Evolutionary conservation across 495 filamentous ascomycete species (phyloP).

Genomic region (Talaromyces thailandensis): DNA sequence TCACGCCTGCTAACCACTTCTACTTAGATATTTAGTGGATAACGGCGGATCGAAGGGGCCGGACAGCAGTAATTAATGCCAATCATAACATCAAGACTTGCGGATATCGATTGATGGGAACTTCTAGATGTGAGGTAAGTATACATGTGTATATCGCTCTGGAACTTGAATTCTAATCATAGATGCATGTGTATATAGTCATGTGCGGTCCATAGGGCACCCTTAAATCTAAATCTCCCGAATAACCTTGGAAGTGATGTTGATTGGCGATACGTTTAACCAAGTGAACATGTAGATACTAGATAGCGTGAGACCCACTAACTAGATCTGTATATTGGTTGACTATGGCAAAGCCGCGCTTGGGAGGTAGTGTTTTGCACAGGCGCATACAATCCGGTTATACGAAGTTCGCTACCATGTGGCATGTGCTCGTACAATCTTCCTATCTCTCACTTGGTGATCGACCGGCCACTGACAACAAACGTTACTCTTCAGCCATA

Average conservation of each 20-base stretch:
- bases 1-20: too few relatives aligned
- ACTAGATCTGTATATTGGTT: not conserved
- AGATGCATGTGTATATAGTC: too few relatives aligned
- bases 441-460: not conserved
- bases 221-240: not conserved
- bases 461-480: not conserved
- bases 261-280: not conserved
- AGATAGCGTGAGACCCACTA: not conserved
- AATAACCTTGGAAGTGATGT: not conserved
- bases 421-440: not conserved
- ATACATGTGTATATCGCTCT: not conserved
- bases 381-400: not conserved
- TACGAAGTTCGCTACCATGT: not conserved
- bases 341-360: not conserved
- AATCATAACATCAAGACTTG: not conserved
- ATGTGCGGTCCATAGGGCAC: not conserved
- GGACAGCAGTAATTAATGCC: too few relatives aligned
- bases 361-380: not conserved
- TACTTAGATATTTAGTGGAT: not conserved
- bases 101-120: not conserved
- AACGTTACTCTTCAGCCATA: not conserved
- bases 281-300: not conserved
- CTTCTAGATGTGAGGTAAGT: not conserved
- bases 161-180: not conserved
- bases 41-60: not conserved